Conservation (phyloP, 1,284 basidiomycete species). For the Cutaneotrichosporon curvatum region DNA sequence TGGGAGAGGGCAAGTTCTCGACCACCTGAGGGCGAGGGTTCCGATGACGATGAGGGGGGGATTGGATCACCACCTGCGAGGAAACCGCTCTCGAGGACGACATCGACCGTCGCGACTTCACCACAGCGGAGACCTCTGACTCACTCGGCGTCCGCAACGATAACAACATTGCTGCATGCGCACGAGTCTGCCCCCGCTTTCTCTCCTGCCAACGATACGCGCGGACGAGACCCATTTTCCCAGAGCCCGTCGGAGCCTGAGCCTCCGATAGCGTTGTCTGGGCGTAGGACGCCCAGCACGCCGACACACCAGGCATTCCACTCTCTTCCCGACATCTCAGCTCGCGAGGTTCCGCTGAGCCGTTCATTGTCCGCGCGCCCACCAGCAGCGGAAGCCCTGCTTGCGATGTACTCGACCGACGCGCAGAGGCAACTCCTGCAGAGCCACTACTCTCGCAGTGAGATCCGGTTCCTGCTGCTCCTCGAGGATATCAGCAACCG, state of each 20-base stretch:
- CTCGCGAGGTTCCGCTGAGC: slow-evolving; percentile 47
- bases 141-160: too few relatives aligned
- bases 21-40: slow-evolving; percentile 30
- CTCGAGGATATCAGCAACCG: slow-evolving; percentile 91
- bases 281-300: not conserved
- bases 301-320: slow-evolving; percentile 49
- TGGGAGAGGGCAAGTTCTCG: slow-evolving; percentile 5
- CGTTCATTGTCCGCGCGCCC: slow-evolving; percentile 47
- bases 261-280: not conserved
- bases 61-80: too few relatives aligned
- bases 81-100: too few relatives aligned
- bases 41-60: slow-evolving; percentile 47
- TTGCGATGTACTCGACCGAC: slow-evolving; percentile 58
- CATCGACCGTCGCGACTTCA: too few relatives aligned
- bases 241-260: slow-evolving; percentile 15
- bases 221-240: slow-evolving; percentile 33
- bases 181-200: slow-evolving; percentile 9
- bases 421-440: slow-evolving; percentile 70
- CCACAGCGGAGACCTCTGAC: too few relatives aligned
- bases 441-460: slow-evolving; percentile 83
- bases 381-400: slow-evolving; percentile 43
- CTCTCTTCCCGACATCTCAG: slow-evolving; percentile 46
- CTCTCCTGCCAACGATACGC: slow-evolving; percentile 1
- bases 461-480: slow-evolving; percentile 81
- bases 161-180: not conserved